phyloP scores from a whole-genome alignment of 495 filamentous ascomycete genomes.

The Pseudomonodictys pantanalensis region DNA sequence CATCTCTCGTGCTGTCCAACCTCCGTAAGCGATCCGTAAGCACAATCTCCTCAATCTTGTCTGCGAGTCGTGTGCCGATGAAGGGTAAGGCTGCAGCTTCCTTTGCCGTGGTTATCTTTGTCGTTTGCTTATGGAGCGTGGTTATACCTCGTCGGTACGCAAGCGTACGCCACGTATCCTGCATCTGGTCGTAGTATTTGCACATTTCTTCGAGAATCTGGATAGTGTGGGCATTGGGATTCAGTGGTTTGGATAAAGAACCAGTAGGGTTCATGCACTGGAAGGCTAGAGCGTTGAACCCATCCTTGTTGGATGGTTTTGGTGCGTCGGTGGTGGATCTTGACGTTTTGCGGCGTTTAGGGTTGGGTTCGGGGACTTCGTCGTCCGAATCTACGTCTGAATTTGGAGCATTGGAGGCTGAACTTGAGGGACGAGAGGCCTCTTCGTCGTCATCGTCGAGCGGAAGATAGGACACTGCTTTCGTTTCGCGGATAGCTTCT shows the following conservation, averaged over 20 bases:
- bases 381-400: constrained; percentile 20
- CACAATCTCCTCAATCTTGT: constrained; percentile 91
- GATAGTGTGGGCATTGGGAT: constrained; percentile 74
- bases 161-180: constrained; percentile 75
- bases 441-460: constrained; percentile 38
- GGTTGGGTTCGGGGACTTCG: constrained; percentile 14
- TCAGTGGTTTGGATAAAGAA: constrained; percentile 41
- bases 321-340: constrained; percentile 13
- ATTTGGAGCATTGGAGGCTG: constrained; percentile 14
- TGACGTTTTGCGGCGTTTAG: constrained; percentile 11
- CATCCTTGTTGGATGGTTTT: constrained; percentile 39
- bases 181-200: constrained; percentile 70
- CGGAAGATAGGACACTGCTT: constrained; percentile 51
- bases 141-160: constrained; percentile 80
- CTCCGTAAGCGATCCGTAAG: constrained; percentile 69
- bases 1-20: constrained; percentile 64
- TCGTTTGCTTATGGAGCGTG: constrained; percentile 64
- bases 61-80: constrained; percentile 73
- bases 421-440: constrained; percentile 13
- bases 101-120: constrained; percentile 62
- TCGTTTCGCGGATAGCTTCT: constrained; percentile 57
- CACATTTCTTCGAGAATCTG: constrained; percentile 77
- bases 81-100: constrained; percentile 67
- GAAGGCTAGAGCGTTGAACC: constrained; percentile 52
- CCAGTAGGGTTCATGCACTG: constrained; percentile 66